A percentile compares a stretch with the other conserved stretches of the same genome.
These are phyloP conservation scores for Arthroderma sp. DNA, from an alignment of 2,329 filamentous ascomycete genomes.

Conservation along the genomic window DNA sequence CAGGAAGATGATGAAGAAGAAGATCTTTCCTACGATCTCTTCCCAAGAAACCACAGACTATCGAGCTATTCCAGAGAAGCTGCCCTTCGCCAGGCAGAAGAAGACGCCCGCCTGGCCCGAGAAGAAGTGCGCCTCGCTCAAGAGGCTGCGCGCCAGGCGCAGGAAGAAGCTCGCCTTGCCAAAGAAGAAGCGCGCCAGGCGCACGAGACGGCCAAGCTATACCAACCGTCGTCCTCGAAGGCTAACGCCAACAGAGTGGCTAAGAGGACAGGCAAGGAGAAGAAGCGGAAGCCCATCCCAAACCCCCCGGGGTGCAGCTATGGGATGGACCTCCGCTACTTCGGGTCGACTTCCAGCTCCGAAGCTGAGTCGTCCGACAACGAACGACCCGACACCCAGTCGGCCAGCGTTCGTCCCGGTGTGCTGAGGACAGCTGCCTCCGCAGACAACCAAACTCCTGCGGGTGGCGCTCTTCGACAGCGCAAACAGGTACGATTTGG, in stretches of 20 bases:
- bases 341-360: constrained; percentile 24
- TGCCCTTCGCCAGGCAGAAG: background rate
- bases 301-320: constrained; percentile 32
- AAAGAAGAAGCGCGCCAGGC: background rate
- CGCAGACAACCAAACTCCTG: background rate
- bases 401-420: background rate
- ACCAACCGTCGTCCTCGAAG: background rate
- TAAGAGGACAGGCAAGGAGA: background rate
- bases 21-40: constrained; percentile 4
- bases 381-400: constrained; percentile 4
- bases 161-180: constrained; percentile 1
- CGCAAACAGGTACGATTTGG: constrained; percentile 27
- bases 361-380: constrained; percentile 20
- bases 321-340: constrained; percentile 31
- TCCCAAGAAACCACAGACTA: background rate
- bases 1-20: background rate
- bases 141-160: background rate
- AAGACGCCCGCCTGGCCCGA: background rate
- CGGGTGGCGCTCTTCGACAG: constrained; percentile 12
- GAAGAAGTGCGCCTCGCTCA: background rate
- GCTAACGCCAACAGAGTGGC: background rate
- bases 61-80: constrained; percentile 1
- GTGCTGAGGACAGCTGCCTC: background rate
- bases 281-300: constrained; percentile 21
- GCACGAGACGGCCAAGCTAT: background rate